phyloP scores from a whole-genome alignment of 352 stramenopile species.

The Globisporangium paroecandrum region DNA sequence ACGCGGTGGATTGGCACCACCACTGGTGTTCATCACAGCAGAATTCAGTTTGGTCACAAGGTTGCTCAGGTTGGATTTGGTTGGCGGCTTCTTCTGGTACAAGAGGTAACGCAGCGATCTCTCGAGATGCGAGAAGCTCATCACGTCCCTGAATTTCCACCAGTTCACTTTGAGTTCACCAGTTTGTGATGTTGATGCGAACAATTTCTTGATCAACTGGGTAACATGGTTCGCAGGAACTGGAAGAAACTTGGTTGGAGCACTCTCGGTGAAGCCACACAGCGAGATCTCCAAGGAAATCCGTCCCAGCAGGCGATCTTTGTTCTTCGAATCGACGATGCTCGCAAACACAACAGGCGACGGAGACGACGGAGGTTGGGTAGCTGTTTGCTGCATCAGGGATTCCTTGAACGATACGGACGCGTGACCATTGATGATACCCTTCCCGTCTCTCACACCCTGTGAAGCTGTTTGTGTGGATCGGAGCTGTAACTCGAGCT shows the following conservation, averaged over 20 bases:
- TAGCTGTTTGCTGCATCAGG: not conserved
- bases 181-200: not conserved
- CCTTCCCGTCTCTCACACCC: not conserved
- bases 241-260: not conserved
- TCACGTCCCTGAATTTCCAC: conserved; percentile 20
- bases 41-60: conserved; percentile 1
- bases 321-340: conserved; percentile 5
- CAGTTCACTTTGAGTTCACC: conserved; percentile 14
- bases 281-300: conserved; percentile 10
- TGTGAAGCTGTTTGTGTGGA: no score
- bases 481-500: conserved; percentile 6
- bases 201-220: conserved; percentile 4
- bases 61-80: not conserved
- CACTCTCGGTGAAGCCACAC: not conserved
- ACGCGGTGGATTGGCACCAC: not conserved
- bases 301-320: conserved; percentile 9
- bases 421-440: not conserved
- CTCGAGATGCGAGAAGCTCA: conserved; percentile 21
- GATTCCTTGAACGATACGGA: not conserved
- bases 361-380: not conserved
- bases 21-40: not conserved
- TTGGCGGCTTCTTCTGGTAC: conserved; percentile 4
- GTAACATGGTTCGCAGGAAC: not conserved
- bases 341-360: conserved; percentile 5
- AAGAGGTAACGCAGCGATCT: conserved; percentile 11